phyloP scores from a whole-genome alignment of 495 filamentous ascomycete genomes.

The Parachaetomium inaequale region DNA sequence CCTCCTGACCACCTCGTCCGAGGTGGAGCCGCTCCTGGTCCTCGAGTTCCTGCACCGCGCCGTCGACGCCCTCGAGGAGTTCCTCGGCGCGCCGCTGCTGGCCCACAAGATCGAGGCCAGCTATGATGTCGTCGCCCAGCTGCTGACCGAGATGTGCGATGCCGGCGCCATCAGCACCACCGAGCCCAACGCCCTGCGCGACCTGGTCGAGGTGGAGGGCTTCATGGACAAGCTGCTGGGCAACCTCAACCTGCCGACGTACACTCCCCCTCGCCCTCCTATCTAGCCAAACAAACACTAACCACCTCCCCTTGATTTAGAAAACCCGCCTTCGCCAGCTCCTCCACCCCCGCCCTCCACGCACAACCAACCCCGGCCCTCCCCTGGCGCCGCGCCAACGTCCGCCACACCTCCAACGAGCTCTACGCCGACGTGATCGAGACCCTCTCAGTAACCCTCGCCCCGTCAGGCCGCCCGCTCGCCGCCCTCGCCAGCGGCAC shows the following conservation, averaged over 20 bases:
- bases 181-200: constrained; percentile 87
- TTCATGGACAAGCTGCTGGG: constrained; percentile 89
- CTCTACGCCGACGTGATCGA: constrained; percentile 96
- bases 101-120: constrained; percentile 78
- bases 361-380: constrained; percentile 41
- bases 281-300: not conserved
- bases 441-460: constrained; percentile 77
- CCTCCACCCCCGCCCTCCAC: constrained; percentile 25
- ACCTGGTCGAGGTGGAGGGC: constrained; percentile 85
- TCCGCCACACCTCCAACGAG: constrained; percentile 94
- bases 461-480: constrained; percentile 82
- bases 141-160: constrained; percentile 96
- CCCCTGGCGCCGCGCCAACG: constrained; percentile 87
- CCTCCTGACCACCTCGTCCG: constrained; percentile 73
- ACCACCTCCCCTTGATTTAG: not conserved
- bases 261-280: constrained; percentile 20
- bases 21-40: constrained; percentile 89
- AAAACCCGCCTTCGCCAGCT: constrained; percentile 18
- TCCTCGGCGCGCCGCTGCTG: constrained; percentile 83
- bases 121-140: constrained; percentile 92
- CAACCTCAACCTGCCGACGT: constrained; percentile 77
- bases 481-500: constrained; percentile 86
- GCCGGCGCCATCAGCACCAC: constrained; percentile 84
- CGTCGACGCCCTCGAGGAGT: constrained; percentile 91
- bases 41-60: constrained; percentile 93